Percentiles rank a stretch among this genome's conserved stretches.
phyloP scores from a whole-genome alignment of 1,284 basidiomycete genomes.

The Ceratobasidium sp. region DNA sequence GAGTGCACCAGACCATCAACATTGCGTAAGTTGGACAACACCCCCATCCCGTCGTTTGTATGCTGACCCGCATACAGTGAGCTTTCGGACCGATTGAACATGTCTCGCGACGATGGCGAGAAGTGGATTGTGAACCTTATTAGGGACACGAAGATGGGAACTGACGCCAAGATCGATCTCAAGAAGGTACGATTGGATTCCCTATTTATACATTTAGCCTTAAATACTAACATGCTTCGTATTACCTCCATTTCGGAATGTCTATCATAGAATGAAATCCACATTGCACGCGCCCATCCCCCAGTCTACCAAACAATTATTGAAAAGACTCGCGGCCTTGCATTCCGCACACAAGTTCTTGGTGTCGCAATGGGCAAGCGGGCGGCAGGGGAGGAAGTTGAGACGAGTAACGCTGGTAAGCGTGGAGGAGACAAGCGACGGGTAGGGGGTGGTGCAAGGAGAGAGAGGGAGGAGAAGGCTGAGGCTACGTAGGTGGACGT shows the following conservation, averaged over 20 bases:
- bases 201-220: not conserved
- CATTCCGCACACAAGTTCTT: constrained; percentile 91
- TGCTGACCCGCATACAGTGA: constrained; percentile 66
- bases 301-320: constrained; percentile 96
- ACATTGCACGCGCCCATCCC: constrained; percentile 90
- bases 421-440: constrained; percentile 41
- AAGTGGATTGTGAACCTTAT: constrained; percentile 99
- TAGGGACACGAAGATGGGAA: constrained; percentile 90
- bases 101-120: constrained; percentile 94
- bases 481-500: constrained; percentile 60
- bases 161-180: constrained; percentile 96
- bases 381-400: constrained; percentile 52
- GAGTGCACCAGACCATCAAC: constrained; percentile 97
- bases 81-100: constrained; percentile 91
- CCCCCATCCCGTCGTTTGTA: not conserved
- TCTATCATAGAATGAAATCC: constrained; percentile 85
- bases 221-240: constrained; percentile 6
- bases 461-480: constrained; percentile 68
- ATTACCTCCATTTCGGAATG: constrained; percentile 30
- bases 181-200: constrained; percentile 75
- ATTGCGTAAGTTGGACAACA: constrained; percentile 75
- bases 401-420: constrained; percentile 40
- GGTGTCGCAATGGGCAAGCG: constrained; percentile 83
- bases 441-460: constrained; percentile 58
- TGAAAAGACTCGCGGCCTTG: constrained; percentile 93